Percentiles rank a stretch among this genome's conserved stretches.
Evolutionary conservation across 805 yeast species (phyloP).

Genomic region (Saturnispora quitensis): DNA sequence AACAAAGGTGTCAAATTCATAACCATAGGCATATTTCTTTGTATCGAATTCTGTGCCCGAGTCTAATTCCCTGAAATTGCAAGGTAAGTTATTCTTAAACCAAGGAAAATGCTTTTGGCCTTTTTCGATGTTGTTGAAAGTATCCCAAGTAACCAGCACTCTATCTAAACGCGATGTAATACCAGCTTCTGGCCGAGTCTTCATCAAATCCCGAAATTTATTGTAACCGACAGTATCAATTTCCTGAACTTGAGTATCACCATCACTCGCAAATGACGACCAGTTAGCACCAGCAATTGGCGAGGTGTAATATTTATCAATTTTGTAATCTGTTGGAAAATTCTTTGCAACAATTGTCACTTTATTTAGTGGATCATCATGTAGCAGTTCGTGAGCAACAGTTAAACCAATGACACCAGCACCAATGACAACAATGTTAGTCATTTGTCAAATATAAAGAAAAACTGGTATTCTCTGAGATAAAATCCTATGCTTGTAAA

Average conservation of each 20-base stretch:
- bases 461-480: background rate
- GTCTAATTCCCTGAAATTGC: slow-evolving; percentile 29
- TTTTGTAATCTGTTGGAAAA: slow-evolving; percentile 49
- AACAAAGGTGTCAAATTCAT: slow-evolving; percentile 31
- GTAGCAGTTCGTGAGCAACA: slow-evolving; percentile 35
- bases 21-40: slow-evolving; percentile 32
- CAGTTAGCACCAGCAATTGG: slow-evolving; percentile 72
- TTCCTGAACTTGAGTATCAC: slow-evolving; percentile 26
- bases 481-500: too few relatives aligned
- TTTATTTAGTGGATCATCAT: slow-evolving; percentile 28
- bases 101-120: slow-evolving; percentile 32
- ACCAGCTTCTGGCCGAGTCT: slow-evolving; percentile 41
- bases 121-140: slow-evolving; percentile 10
- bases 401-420: slow-evolving; percentile 54
- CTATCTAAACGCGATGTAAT: slow-evolving; percentile 24
- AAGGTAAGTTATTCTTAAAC: slow-evolving; percentile 37
- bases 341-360: slow-evolving; percentile 36
- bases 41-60: slow-evolving; percentile 28
- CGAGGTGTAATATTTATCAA: slow-evolving; percentile 41
- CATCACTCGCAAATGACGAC: slow-evolving; percentile 48
- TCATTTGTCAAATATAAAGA: slow-evolving; percentile 10
- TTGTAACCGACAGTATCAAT: slow-evolving; percentile 42
- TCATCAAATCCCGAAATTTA: slow-evolving; percentile 37
- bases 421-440: slow-evolving; percentile 21
- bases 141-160: slow-evolving; percentile 16